Base-by-base conservation (phyloP, 371 early-diverging fungal genomes). In the Circinella minor region DNA sequence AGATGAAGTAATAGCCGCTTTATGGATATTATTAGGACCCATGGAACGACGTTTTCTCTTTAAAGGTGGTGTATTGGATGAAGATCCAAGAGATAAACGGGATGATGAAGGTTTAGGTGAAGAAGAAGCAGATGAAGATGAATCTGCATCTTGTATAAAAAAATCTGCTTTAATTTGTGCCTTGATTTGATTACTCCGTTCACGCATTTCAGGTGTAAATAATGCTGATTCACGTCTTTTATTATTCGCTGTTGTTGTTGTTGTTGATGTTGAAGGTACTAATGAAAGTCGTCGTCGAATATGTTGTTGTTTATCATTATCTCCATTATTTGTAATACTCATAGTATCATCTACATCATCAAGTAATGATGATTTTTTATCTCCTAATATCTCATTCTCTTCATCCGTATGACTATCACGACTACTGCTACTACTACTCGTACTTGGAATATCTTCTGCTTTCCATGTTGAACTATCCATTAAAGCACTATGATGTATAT, bases 101-200 rank as follows among this genome's bases (percentile, higher is more conserved):
- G 66, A 65, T 43, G 27, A 27, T 11, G 43, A 43, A 43, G 66
- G 46, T 65, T 72, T 72, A 20, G 61, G 43, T 17, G 62, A 20
- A 1, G 63, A 18, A 18, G 63, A 27, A 9, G 18, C 27, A 1
- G 62, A 18, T 11, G 63, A 57, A 34, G 66, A 37, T 20, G 62
- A 55, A 20, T 71, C 76, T 2, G 55, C 68, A 18, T 71, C 34
- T 13, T 71, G 79, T 48, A 81, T 66, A 36, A 79, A 81, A 43
- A 81, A 77, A 39, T 76, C 68, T 14, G 79, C 81, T 63, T 81
- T 81, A 43, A 81, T 79, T 36, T 77, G 76, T 37, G 75, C 77
- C 27, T 71, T 71, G 67, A 73, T 74, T 55, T 76, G 49, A 43
- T 74, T 65, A 34, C 70, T 64, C 4, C 74, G 75, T 4, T 66